Conservation (phyloP, 2,329 filamentous ascomycete species). For the Fusarium tuaranense region DNA sequence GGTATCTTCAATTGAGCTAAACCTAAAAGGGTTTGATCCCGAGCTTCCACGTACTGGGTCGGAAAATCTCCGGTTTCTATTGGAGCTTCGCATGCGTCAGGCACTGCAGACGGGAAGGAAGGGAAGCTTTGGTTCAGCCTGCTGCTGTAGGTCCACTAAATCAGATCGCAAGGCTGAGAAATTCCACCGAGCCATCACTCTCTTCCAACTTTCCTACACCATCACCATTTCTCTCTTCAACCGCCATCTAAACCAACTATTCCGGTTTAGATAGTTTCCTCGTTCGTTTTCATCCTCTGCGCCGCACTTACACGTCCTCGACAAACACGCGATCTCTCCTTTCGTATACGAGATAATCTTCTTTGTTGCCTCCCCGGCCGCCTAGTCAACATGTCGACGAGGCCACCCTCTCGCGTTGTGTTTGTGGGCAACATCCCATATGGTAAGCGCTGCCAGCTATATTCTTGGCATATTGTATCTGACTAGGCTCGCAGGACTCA, state of each 20-base stretch:
- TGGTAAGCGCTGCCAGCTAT: constrained; percentile 58
- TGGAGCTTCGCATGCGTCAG: constrained; percentile 13
- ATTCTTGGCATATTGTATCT: constrained; percentile 25
- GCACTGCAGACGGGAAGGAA: background rate
- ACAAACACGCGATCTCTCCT: background rate
- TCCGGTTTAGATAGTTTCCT: background rate
- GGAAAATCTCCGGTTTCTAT: constrained; percentile 11
- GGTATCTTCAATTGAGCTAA: constrained; percentile 14
- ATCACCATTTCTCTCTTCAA: constrained; percentile 2
- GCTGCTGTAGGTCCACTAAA: constrained; percentile 21
- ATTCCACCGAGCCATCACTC: constrained; percentile 28
- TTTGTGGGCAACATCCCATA: constrained; percentile 92
- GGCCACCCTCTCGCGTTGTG: constrained; percentile 81
- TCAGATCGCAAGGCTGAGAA: constrained; percentile 40
- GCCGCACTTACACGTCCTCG: background rate
- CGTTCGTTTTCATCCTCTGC: background rate
- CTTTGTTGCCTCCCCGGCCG: background rate
- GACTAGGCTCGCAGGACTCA: constrained; percentile 74
- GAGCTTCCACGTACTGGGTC: constrained; percentile 3
- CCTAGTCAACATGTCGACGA: constrained; percentile 69
- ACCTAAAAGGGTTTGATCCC: constrained; percentile 18
- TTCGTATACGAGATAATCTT: background rate
- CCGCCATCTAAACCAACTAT: background rate
- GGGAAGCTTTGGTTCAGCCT: constrained; percentile 37
- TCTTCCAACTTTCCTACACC: constrained; percentile 10